A percentile compares a stretch with the other conserved stretches of the same genome.
Conservation (phyloP, 2,329 filamentous ascomycete genomes). For the Periconia sp. region DNA sequence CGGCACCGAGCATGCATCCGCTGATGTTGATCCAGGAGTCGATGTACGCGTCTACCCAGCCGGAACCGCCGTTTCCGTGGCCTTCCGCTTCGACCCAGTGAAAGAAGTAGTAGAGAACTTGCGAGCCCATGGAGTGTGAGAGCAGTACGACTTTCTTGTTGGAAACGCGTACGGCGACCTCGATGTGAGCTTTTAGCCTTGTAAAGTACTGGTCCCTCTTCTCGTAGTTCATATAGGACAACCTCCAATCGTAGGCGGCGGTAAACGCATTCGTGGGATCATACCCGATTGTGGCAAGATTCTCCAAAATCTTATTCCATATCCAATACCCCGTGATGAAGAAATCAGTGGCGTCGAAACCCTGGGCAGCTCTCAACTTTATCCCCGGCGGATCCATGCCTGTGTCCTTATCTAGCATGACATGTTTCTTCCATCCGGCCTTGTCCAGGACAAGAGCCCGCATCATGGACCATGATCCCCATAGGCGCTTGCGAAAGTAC, state of each 20-base stretch:
- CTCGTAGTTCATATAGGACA: constrained; percentile 90
- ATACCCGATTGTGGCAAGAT: constrained; percentile 93
- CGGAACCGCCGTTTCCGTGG: constrained; percentile 77
- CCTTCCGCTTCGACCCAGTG: constrained; percentile 82
- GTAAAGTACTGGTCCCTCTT: constrained; percentile 93
- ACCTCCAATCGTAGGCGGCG: constrained; percentile 85
- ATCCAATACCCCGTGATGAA: constrained; percentile 94
- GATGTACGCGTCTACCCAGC: constrained; percentile 89
- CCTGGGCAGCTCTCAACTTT: constrained; percentile 91
- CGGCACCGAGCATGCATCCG: constrained; percentile 94
- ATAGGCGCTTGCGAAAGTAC: constrained; percentile 93
- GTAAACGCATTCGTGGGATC: constrained; percentile 80
- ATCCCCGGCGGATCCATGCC: constrained; percentile 89
- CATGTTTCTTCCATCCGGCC: constrained; percentile 90
- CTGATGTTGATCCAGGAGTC: constrained; percentile 98
- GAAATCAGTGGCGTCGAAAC: constrained; percentile 97
- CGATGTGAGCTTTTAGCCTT: constrained; percentile 86
- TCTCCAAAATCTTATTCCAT: constrained; percentile 98
- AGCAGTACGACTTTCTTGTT: constrained; percentile 83
- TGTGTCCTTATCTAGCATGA: constrained; percentile 93
- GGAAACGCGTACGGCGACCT: constrained; percentile 75
- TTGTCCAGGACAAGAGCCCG: constrained; percentile 91
- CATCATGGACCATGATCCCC: constrained; percentile 99
- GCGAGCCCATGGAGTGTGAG: constrained; percentile 97
- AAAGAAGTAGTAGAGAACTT: constrained; percentile 86